Evolutionary conservation across 2,329 filamentous ascomycete genomes (phyloP), one percentile per base, ranked within the genome.

Genomic region (Aspergillus intermedius): DNA sequence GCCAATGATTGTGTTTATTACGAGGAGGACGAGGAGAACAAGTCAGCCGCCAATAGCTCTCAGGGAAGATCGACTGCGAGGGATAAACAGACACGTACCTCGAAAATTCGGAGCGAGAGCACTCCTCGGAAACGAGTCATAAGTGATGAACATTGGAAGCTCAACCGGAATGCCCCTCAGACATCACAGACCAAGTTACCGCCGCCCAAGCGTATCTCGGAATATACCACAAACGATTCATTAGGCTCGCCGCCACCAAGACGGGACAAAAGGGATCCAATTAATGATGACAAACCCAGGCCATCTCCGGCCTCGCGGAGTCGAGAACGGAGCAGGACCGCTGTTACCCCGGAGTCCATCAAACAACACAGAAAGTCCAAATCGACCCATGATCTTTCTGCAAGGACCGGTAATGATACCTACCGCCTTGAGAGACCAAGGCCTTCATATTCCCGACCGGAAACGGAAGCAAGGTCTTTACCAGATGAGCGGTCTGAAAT

Each of bases 91-190:
- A 19, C 37, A 19, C 37, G 17, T 19, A 40, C 15, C 37, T 40
- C 37, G 19, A 69, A 66, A 49, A 66, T 69, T 44, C 60, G 58
- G 63, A 73, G 70, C 58, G 76, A 70, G 63, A 82, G 76, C 44
- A 81, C 88, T 42, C 91, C 91, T 13, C 90, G 88, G 71, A 96
- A 95, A 76, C 82, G 91, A 54, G 88, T 97, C 47, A 82, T 96
- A 52, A 96, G 91, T 65, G 91, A 97, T 71, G 86, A 87, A 47
- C 88, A 95, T 70, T 97, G 91, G 66, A 79, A 77, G 52, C 77
- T 75, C 50, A 78, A 76, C 51, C 77, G 74, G 50, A 76, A 67
- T 49, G 69, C 76, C 7, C 66, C 74, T 0, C 73, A 69, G 50
- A 58, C 63, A 15, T 65, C 62, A 34, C 49, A 67, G 37, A 63